Percentiles rank a stretch among this genome's conserved stretches.
Conservation (phyloP, 2,329 filamentous ascomycete genomes). For the Aspergillus novofumigatus region DNA sequence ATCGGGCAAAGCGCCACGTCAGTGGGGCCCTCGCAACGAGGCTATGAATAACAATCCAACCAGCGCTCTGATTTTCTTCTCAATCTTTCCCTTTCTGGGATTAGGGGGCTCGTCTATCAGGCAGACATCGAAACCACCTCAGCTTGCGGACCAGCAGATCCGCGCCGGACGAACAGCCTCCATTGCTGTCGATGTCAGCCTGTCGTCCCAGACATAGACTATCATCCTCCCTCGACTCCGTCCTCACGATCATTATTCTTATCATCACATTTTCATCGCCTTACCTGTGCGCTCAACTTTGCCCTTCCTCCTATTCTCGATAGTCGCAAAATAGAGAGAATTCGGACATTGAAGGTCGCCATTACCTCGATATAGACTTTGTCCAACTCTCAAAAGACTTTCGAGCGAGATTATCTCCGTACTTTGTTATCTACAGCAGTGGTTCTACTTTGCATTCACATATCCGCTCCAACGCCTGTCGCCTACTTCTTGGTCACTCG, state of each 20-base stretch:
- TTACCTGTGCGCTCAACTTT: not conserved
- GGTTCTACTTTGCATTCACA: not conserved
- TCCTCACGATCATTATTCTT: not conserved
- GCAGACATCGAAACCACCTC: slow-evolving; percentile 35
- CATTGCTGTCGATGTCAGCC: slow-evolving; percentile 11
- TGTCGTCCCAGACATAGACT: slow-evolving; percentile 3
- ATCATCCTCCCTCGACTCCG: not conserved
- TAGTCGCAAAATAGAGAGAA: not conserved
- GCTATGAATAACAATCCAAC: slow-evolving; percentile 1
- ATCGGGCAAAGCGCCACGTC: not conserved
- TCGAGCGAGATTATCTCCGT: not conserved
- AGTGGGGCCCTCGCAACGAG: not conserved
- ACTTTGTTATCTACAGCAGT: not conserved
- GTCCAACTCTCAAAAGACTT: not conserved
- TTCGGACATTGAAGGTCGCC: not conserved
- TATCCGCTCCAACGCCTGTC: not conserved
- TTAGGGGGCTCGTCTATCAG: slow-evolving; percentile 33
- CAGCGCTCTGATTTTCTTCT: not conserved
- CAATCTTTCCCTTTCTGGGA: slow-evolving; percentile 14
- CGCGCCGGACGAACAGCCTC: slow-evolving; percentile 20
- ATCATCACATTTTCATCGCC: not conserved
- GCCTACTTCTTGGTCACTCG: not conserved
- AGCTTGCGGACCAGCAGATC: slow-evolving; percentile 9
- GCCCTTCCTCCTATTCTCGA: not conserved
- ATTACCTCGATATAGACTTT: not conserved